Base-by-base conservation (phyloP, 2,329 filamentous ascomycete genomes). In the Phialophora expanda region DNA sequence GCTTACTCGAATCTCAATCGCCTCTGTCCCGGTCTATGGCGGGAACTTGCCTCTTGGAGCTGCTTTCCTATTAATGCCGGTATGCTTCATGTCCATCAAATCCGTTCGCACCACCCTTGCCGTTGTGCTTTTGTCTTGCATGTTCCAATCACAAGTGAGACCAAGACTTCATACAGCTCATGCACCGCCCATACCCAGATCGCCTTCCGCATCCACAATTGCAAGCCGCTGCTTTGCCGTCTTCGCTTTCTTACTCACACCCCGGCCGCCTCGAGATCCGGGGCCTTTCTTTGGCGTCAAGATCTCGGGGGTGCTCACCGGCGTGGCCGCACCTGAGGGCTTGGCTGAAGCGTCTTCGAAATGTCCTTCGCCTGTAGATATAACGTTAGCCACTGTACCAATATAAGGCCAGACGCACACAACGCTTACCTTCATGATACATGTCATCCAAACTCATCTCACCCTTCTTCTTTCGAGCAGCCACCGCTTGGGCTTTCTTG, bases 381-480 rank as follows among this genome's bases (percentile, higher is more conserved):
- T 56, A 54, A 55, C 24, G 64, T 74, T 58, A 72, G 66, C 57
- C 30, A 66, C 46, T 26, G 62, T 74, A 69, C 67, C 50, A 55
- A n/a, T 38, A 59, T 53, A 17, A 51, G 71, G 66, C 70, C 14
- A 67, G 56, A 48, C n/a, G 58, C 51, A 9, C 5, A 26, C 51
- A 44, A 28, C n/a, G 81, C 91, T 88, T 78, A 97, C 95, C 95
- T 85, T 99, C 95, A 77, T 99, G 95, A 81, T 99, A 99, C 91
- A 99, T 93, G 76, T 97, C 94, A 77, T 98, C 95, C 78, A 98
- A 81, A 74, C 84, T 88, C 69, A 89, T 80, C 76, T 89, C 86
- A 62, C 78, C 78, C 77, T 82, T 85, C 73, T 90, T 94, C 73
- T 86, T 86, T 44, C 74, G 76, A 4, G 74, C 75, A 57, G 78